Evolutionary conservation across 2,329 filamentous ascomycete species (phyloP), one percentile per base, ranked within the genome.

Genomic region (Teratosphaeria pseudoeucalypti): DNA sequence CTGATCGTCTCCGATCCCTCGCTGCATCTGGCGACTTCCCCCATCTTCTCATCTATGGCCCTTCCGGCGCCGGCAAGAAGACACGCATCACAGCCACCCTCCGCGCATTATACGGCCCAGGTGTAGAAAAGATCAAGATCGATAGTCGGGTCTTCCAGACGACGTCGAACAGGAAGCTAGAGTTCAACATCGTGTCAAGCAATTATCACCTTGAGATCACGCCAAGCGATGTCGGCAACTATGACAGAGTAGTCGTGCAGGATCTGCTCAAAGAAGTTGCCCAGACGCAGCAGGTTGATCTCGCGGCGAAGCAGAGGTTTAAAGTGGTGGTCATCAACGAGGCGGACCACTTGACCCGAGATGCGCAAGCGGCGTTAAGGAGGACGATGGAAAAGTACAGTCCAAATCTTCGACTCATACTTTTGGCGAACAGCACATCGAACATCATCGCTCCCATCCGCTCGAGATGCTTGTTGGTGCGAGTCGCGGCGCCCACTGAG

Each of bases 71-170:
- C 5, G 94, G 94, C 66, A 99, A 99, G 76, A 99, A 99, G 77
- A 99, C 94, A 1, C 87, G 94, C 52, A 95, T 97, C 66, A 90
- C 96, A 19, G 92, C 94, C 16, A 97, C 92, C 0, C 79, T 99
- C 3, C 95, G 96, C 74, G 92, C 96, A 71, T 82, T 99, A 7
- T 99, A 94, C 74, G 94, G 94, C 0, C 87, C 92, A 0, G 92
- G 94, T 52, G 94, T 96, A n/a, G 95, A 99, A 72, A 97, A 96
- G 81, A 99, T 99, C 81, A 97, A 97, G 79, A 97, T 99, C 76
- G 94, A 99, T 72, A 90, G 91, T 12, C 89, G 94, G 64, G 88
- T 96, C 61, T 99, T 99, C 78, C 92, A 96, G 76, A 97, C 94
- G 1, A 92, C 85, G 26, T 69, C 87, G 71, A 97, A 96, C 75